Evolutionary conservation across 2,329 filamentous ascomycete species (phyloP).

Genomic region (Geosmithia morbida): DNA sequence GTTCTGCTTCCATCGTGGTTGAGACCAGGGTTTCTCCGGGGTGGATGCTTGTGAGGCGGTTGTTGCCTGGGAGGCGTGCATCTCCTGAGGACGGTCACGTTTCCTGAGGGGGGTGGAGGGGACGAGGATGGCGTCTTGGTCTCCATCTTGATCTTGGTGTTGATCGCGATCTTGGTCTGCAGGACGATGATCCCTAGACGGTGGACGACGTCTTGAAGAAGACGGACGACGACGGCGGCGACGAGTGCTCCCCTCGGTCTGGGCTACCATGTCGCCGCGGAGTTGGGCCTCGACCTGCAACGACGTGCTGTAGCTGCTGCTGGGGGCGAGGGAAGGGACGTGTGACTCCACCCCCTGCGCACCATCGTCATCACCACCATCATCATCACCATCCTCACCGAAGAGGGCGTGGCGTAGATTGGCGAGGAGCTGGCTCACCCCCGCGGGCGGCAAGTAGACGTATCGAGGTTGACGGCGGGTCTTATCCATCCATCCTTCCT

Average conservation of each 20-base stretch:
- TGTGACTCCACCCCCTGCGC: not conserved
- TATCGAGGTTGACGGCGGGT: conserved; percentile 25
- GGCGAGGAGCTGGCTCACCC: conserved; percentile 40
- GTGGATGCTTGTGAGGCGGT: conserved; percentile 20
- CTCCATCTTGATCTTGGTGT: conserved; percentile 6
- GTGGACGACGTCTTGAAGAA: not conserved
- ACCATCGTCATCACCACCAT: conserved; percentile 4
- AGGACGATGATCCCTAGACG: no score
- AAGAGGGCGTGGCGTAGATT: conserved; percentile 40
- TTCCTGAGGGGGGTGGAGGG: conserved; percentile 14
- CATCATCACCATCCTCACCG: conserved; percentile 8
- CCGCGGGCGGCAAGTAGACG: conserved; percentile 38
- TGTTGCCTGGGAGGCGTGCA: conserved; percentile 20
- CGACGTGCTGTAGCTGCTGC: conserved; percentile 26
- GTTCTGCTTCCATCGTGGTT: not conserved
- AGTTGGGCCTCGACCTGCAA: conserved; percentile 39
- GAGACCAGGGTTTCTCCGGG: conserved; percentile 8
- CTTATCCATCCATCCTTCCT: conserved; percentile 35
- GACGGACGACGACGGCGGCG: conserved; percentile 3
- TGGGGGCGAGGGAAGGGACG: conserved; percentile 1
- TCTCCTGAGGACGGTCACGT: not conserved
- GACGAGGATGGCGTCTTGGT: conserved; percentile 13
- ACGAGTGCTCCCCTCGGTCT: conserved; percentile 17
- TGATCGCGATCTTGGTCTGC: conserved; percentile 5
- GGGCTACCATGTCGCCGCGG: conserved; percentile 26